Conservation (phyloP, 2,329 filamentous ascomycete species). For the Neonectria magnoliae region DNA sequence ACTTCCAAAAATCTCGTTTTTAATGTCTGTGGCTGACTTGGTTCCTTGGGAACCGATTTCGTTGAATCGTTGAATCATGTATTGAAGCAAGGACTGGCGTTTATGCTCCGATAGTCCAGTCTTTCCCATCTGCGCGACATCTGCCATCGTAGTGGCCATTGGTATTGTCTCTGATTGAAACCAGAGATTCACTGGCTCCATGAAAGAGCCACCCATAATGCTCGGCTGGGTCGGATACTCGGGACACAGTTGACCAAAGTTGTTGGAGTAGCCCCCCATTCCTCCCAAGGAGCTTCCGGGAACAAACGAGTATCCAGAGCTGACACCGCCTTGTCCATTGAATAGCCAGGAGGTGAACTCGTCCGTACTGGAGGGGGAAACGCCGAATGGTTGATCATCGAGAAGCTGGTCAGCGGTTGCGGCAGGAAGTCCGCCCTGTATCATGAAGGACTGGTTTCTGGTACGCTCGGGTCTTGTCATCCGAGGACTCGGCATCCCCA, state of each 20-base stretch:
- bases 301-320: constrained; percentile 37
- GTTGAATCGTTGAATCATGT: constrained; percentile 44
- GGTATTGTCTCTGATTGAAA: constrained; percentile 41
- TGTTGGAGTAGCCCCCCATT: constrained; percentile 41
- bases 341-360: constrained; percentile 44
- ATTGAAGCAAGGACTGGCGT: constrained; percentile 41
- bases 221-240: constrained; percentile 39
- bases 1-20: constrained; percentile 42
- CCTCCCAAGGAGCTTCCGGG: constrained; percentile 33
- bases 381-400: constrained; percentile 41
- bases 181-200: constrained; percentile 43
- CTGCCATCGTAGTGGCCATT: constrained; percentile 37
- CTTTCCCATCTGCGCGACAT: constrained; percentile 38
- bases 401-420: constrained; percentile 34
- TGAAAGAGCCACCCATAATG: constrained; percentile 38
- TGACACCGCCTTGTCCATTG: constrained; percentile 36
- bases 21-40: constrained; percentile 42
- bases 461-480: constrained; percentile 34
- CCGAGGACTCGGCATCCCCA: constrained; percentile 35
- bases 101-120: constrained; percentile 41
- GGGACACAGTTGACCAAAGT: constrained; percentile 41
- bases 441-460: constrained; percentile 35
- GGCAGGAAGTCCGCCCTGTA: constrained; percentile 35
- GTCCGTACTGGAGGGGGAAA: constrained; percentile 42
- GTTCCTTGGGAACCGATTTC: constrained; percentile 42